These are phyloP conservation scores for Cystobasidium onofrii DNA, from an alignment of 768 basidiomycete species.

Conservation along the genomic window DNA sequence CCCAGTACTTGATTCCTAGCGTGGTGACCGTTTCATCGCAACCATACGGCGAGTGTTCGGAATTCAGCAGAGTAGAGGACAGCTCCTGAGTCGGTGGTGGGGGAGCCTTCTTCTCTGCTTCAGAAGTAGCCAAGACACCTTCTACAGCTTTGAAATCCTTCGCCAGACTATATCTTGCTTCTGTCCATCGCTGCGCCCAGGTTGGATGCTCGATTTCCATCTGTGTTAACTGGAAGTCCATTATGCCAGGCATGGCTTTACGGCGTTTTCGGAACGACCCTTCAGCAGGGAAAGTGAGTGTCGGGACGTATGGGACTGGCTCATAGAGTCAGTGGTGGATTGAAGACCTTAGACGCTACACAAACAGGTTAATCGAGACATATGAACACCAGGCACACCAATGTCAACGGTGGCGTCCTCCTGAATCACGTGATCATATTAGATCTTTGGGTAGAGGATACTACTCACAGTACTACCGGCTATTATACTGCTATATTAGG, in stretches of 20 bases:
- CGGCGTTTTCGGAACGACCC: too few relatives aligned
- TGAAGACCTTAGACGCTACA: too few relatives aligned
- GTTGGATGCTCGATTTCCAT: not conserved
- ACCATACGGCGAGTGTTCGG: constrained; percentile 19
- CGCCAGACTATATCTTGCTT: not conserved
- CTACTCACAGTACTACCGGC: too few relatives aligned
- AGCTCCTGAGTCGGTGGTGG: not conserved
- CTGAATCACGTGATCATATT: too few relatives aligned
- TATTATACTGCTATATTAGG: not conserved
- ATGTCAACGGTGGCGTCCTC: too few relatives aligned
- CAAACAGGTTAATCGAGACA: too few relatives aligned
- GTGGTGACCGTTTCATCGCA: constrained; percentile 19
- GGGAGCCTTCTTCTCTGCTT: not conserved
- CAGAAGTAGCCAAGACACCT: constrained; percentile 11
- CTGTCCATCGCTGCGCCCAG: not conserved
- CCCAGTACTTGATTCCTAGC: constrained; percentile 15
- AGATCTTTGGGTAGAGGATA: too few relatives aligned
- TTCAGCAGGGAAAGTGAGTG: too few relatives aligned
- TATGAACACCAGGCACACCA: too few relatives aligned
- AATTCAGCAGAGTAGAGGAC: not conserved
- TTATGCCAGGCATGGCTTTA: not conserved
- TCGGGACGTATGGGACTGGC: too few relatives aligned
- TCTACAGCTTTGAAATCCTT: constrained; percentile 11
- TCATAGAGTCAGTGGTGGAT: too few relatives aligned
- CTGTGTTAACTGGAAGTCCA: not conserved